Percentiles rank a stretch among this genome's conserved stretches.
Evolutionary conservation across 2,329 filamentous ascomycete genomes (phyloP).

Genomic region (Verticillium tricorpus): DNA sequence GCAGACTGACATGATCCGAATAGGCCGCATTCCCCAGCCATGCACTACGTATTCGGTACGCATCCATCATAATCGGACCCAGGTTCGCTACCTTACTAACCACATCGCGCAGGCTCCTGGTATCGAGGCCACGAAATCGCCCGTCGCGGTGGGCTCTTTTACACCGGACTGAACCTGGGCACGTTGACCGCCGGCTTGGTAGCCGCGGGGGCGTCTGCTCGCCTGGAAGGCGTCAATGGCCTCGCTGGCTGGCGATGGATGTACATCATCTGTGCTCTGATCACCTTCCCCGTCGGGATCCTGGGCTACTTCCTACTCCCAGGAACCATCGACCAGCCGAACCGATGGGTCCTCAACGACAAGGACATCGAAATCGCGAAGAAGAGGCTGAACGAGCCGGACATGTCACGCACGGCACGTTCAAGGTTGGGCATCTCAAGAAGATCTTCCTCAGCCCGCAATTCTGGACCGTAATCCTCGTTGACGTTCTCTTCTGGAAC

Average conservation of each 20-base stretch:
- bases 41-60: slow-evolving; percentile 32
- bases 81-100: background rate
- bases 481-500: slow-evolving; percentile 55
- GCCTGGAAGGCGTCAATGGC: slow-evolving; percentile 37
- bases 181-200: slow-evolving; percentile 48
- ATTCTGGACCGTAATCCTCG: slow-evolving; percentile 45
- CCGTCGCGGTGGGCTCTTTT: slow-evolving; percentile 45
- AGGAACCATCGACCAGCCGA: slow-evolving; percentile 41
- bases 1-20: background rate
- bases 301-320: slow-evolving; percentile 47
- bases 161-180: slow-evolving; percentile 45
- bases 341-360: slow-evolving; percentile 34
- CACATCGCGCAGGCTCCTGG: slow-evolving; percentile 35
- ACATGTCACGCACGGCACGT: slow-evolving; percentile 32
- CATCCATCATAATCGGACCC: background rate
- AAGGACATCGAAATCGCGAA: slow-evolving; percentile 41
- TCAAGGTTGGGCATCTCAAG: slow-evolving; percentile 25
- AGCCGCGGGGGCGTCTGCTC: slow-evolving; percentile 33
- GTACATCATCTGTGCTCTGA: slow-evolving; percentile 48
- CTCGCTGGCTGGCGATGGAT: slow-evolving; percentile 50
- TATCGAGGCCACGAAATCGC: slow-evolving; percentile 42
- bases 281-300: slow-evolving; percentile 50
- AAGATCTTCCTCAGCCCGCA: slow-evolving; percentile 35
- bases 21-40: slow-evolving; percentile 28
- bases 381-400: slow-evolving; percentile 39